These are phyloP conservation scores for Rhizomucor miehei DNA, from an alignment of 371 early-diverging fungal species.

Conservation along the genomic window DNA sequence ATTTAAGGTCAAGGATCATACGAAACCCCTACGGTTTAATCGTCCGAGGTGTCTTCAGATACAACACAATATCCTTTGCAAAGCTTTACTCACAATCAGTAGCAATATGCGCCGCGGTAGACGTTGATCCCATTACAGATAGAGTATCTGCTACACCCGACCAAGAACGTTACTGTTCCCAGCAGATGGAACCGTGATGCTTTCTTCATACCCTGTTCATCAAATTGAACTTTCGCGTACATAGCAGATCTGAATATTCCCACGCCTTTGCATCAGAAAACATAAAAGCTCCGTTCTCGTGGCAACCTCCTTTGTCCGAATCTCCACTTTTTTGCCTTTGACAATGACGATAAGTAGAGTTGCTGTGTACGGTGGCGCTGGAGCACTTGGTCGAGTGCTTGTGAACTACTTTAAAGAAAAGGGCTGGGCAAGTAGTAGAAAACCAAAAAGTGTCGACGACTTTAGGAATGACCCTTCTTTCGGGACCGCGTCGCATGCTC, in stretches of 20 bases:
- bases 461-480: background rate
- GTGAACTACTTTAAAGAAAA: constrained; percentile 69
- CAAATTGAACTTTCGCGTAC: no score
- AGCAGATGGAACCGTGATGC: no score
- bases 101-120: constrained; percentile 28
- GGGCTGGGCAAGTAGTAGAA: constrained; percentile 60
- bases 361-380: constrained; percentile 89
- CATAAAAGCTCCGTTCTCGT: no score
- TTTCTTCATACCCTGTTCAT: no score
- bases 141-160: constrained; percentile 25
- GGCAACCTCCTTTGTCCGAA: no score
- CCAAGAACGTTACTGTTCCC: no score
- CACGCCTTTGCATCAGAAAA: no score
- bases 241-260: no score
- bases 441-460: background rate
- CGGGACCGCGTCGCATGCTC: no score
- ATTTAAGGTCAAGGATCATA: constrained; percentile 41
- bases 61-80: constrained; percentile 28
- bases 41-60: constrained; percentile 55
- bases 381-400: constrained; percentile 83
- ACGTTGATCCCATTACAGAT: constrained; percentile 32
- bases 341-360: constrained; percentile 50
- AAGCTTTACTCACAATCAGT: constrained; percentile 20
- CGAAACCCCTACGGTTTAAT: constrained; percentile 55
- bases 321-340: constrained; percentile 4